These are phyloP conservation scores for Trametes polyzona DNA, from an alignment of 1,284 basidiomycete genomes.

Conservation along the genomic window DNA sequence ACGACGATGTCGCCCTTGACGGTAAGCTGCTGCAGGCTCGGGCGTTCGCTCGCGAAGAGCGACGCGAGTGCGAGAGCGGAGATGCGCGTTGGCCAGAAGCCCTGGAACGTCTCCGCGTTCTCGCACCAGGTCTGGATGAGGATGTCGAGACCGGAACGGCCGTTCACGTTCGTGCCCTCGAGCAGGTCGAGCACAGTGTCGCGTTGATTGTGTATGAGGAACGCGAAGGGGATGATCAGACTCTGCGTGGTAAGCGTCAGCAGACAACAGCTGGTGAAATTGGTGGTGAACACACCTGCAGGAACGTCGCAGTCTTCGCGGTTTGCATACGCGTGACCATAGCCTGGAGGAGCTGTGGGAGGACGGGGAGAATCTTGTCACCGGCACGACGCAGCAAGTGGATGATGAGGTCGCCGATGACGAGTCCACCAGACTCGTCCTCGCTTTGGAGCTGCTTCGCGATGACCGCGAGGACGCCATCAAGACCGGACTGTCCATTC, in stretches of 20 bases:
- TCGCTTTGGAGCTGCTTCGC: conserved; percentile 78
- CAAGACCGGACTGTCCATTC: conserved; percentile 74
- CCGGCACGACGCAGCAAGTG: conserved; percentile 85
- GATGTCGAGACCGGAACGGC: conserved; percentile 73
- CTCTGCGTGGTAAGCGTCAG: conserved; percentile 50
- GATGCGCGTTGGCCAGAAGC: conserved; percentile 89
- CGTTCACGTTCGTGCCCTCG: conserved; percentile 62
- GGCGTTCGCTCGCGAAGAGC: conserved; percentile 71
- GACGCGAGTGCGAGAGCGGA: conserved; percentile 84
- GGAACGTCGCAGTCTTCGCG: conserved; percentile 88
- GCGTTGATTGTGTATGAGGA: conserved; percentile 81
- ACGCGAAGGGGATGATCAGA: conserved; percentile 91
- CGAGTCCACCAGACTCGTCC: conserved; percentile 87
- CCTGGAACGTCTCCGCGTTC: conserved; percentile 91
- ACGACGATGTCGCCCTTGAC: conserved; percentile 96
- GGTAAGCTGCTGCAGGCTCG: conserved; percentile 60
- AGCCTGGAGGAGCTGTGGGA: conserved; percentile 85
- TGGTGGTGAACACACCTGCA: conserved; percentile 60
- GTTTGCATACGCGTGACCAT: conserved; percentile 81
- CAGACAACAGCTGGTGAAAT: neutral
- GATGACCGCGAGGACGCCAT: conserved; percentile 73
- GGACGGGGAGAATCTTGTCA: conserved; percentile 77
- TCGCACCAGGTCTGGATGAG: conserved; percentile 92
- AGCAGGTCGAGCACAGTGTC: conserved; percentile 79
- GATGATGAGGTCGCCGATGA: conserved; percentile 93